Conservation (phyloP, 495 filamentous ascomycete species). For the Podospora comata region DNA sequence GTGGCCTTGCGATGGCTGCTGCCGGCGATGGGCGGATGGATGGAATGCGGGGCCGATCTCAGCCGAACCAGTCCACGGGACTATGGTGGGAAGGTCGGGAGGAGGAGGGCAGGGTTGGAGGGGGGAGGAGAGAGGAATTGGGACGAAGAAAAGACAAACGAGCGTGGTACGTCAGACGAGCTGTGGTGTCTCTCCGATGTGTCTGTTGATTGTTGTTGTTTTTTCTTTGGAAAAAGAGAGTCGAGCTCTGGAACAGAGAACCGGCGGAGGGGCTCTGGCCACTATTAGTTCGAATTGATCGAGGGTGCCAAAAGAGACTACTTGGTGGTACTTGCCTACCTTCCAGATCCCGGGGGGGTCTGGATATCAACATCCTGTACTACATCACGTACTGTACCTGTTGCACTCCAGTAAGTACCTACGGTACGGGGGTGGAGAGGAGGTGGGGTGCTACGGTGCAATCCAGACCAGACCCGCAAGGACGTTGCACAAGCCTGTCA, state of each 20-base stretch:
- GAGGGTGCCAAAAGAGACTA: neutral
- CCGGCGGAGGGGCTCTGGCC: conserved; percentile 11
- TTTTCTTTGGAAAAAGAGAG: conserved; percentile 7
- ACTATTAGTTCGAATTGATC: conserved; percentile 11
- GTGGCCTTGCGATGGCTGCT: neutral
- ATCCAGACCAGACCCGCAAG: neutral
- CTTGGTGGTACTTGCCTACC: neutral
- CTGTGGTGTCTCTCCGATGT: conserved; percentile 5
- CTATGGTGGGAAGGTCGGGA: neutral
- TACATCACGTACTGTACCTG: neutral
- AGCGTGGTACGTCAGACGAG: conserved; percentile 21
- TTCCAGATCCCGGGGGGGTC: neutral
- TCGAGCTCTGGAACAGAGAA: conserved; percentile 9
- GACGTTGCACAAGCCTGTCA: conserved; percentile 11
- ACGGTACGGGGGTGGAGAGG: neutral
- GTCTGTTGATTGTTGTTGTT: conserved; percentile 6
- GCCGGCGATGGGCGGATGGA: neutral
- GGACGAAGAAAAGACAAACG: conserved; percentile 14
- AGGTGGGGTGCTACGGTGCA: neutral
- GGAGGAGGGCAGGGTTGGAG: too few species aligned
- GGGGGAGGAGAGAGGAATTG: neutral
- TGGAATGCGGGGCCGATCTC: conserved; percentile 17
- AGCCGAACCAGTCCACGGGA: conserved; percentile 13
- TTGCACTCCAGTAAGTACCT: neutral
- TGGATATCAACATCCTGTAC: too few species aligned